phyloP scores from a whole-genome alignment of 306 rosid genomes.

The Begonia fuchsioides region DNA sequence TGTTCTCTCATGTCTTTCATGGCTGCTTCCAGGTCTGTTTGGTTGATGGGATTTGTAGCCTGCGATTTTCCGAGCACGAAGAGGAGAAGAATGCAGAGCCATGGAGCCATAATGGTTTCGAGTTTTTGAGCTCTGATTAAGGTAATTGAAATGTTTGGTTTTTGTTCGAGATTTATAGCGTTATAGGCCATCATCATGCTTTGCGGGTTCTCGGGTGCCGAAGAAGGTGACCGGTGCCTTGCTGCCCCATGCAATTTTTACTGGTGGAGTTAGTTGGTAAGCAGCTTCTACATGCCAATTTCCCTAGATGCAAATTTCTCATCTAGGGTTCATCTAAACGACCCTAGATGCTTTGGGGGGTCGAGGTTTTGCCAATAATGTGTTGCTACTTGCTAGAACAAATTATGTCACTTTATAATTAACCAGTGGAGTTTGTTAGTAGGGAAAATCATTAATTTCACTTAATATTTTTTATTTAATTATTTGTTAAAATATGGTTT shows the following conservation, averaged over 20 bases:
- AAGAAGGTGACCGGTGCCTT: conserved; percentile 4
- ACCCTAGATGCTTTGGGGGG: no score
- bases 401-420: no score
- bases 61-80: conserved; percentile 22
- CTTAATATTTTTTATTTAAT: no score
- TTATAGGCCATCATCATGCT: no score
- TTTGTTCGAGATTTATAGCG: not conserved
- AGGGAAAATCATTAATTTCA: no score
- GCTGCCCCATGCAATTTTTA: conserved; percentile 3
- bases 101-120: conserved; percentile 26
- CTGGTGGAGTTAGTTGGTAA: conserved; percentile 17
- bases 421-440: no score
- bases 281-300: conserved; percentile 26
- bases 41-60: conserved; percentile 16
- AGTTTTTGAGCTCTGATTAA: not conserved
- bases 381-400: no score
- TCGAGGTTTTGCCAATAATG: no score
- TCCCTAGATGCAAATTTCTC: conserved; percentile 6
- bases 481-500: no score
- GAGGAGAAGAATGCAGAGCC: conserved; percentile 26
- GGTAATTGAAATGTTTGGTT: no score
- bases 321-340: no score
- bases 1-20: conserved; percentile 34
- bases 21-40: conserved; percentile 36
- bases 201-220: not conserved